phyloP scores from a whole-genome alignment of 2,329 filamentous ascomycete genomes.

The Fusarium napiforme region DNA sequence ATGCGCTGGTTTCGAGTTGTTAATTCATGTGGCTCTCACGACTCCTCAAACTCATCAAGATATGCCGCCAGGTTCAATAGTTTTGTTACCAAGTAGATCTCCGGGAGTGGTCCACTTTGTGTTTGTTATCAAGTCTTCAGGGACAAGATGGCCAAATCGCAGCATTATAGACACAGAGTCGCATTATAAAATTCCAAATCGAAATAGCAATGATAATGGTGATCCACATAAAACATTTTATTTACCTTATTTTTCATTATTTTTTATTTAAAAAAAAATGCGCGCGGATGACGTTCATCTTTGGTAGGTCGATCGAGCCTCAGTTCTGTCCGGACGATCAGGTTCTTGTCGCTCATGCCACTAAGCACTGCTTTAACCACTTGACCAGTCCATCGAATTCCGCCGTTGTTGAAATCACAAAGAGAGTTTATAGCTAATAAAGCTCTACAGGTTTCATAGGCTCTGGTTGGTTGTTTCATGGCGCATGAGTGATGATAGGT shows the following conservation, averaged over 20 bases:
- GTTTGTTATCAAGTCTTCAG: neutral
- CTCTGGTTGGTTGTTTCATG: neutral
- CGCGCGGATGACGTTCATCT: neutral
- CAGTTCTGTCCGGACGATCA: neutral
- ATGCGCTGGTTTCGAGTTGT: neutral
- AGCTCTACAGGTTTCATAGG: neutral
- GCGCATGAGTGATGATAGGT: neutral
- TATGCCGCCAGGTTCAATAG: neutral
- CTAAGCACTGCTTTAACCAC: neutral
- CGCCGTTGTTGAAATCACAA: neutral
- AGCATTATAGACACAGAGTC: neutral
- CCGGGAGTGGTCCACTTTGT: no score
- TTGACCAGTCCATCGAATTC: neutral
- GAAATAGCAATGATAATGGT: rapidly evolving
- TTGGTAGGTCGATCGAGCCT: neutral
- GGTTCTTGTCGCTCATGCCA: neutral
- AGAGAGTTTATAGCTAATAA: neutral
- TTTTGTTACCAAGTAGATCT: neutral
- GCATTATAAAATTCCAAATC: neutral
- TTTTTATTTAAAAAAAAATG: no score
- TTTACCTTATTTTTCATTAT: no score
- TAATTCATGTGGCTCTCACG: no score
- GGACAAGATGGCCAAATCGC: neutral
- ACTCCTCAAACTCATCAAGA: neutral
- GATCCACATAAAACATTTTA: neutral